Conservation (phyloP, 2,329 filamentous ascomycete species). For the Alternaria alternata region DNA sequence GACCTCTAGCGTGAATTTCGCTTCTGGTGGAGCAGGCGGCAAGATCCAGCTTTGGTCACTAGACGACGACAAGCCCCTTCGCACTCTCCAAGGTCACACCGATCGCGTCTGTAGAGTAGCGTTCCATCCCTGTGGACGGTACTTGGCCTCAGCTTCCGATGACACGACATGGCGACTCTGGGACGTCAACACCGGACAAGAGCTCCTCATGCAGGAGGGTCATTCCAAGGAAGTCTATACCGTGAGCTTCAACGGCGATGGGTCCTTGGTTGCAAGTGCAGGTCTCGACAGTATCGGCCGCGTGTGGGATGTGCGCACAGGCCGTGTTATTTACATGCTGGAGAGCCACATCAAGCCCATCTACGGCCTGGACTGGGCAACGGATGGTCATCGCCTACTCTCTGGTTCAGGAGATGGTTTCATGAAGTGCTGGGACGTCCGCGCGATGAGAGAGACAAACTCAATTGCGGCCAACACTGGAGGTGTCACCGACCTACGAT, state of each 20-base stretch:
- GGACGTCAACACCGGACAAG: slow-evolving; percentile 86
- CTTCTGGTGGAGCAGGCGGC: slow-evolving; percentile 88
- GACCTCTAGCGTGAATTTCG: slow-evolving; percentile 78
- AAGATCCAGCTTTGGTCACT: slow-evolving; percentile 91
- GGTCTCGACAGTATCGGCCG: slow-evolving; percentile 93
- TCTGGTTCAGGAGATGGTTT: slow-evolving; percentile 93
- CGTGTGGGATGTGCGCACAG: slow-evolving; percentile 93
- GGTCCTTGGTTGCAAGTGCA: slow-evolving; percentile 88
- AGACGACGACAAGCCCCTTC: slow-evolving; percentile 81
- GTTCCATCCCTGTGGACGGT: slow-evolving; percentile 90
- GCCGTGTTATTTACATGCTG: slow-evolving; percentile 93
- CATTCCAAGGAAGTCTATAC: slow-evolving; percentile 94
- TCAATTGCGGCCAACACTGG: slow-evolving; percentile 91
- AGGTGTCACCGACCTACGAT: slow-evolving; percentile 89
- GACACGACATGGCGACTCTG: slow-evolving; percentile 97
- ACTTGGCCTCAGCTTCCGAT: slow-evolving; percentile 90
- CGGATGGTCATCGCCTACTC: slow-evolving; percentile 90
- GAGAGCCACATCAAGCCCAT: slow-evolving; percentile 95
- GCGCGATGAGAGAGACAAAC: slow-evolving; percentile 83
- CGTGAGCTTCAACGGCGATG: slow-evolving; percentile 88
- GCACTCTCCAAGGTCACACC: slow-evolving; percentile 82
- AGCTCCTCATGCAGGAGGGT: slow-evolving; percentile 89
- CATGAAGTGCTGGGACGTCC: slow-evolving; percentile 97
- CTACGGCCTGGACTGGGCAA: slow-evolving; percentile 89
- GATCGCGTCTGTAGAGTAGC: slow-evolving; percentile 90